Conservation (phyloP, 2,329 filamentous ascomycete species). For the Aschersonia sp. region DNA sequence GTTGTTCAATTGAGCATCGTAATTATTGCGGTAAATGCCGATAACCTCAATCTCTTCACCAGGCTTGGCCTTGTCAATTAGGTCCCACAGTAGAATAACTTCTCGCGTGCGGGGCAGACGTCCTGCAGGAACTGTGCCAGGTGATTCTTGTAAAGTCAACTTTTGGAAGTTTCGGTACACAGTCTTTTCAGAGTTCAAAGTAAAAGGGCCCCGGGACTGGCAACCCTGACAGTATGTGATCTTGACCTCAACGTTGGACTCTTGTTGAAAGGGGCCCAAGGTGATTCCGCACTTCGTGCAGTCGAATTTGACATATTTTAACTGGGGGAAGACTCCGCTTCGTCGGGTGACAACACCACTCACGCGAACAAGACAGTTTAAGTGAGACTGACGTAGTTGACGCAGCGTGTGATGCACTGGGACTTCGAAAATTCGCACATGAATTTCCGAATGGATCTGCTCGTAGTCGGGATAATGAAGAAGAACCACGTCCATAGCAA, state of each 20-base stretch:
- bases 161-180: conserved; percentile 99
- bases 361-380: conserved; percentile 90
- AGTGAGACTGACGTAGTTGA: conserved; percentile 84
- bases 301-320: conserved; percentile 98
- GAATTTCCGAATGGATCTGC: conserved; percentile 92
- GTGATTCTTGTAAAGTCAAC: conserved; percentile 89
- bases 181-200: conserved; percentile 90
- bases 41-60: conserved; percentile 97
- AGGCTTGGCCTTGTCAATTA: conserved; percentile 93
- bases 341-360: conserved; percentile 89
- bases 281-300: conserved; percentile 87
- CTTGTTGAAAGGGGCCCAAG: conserved; percentile 91
- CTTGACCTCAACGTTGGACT: conserved; percentile 91
- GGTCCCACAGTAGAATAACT: conserved; percentile 89
- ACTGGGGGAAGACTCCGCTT: conserved; percentile 89
- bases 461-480: conserved; percentile 97
- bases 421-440: conserved; percentile 89
- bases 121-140: conserved; percentile 89
- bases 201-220: conserved; percentile 89
- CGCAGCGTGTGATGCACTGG: conserved; percentile 91
- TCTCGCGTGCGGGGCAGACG: conserved; percentile 86
- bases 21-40: conserved; percentile 95
- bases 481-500: conserved; percentile 90
- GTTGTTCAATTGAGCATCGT: conserved; percentile 94
- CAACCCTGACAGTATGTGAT: conserved; percentile 94